phyloP scores from a whole-genome alignment of 257 asterid species.

The Forsythia suspensa region DNA sequence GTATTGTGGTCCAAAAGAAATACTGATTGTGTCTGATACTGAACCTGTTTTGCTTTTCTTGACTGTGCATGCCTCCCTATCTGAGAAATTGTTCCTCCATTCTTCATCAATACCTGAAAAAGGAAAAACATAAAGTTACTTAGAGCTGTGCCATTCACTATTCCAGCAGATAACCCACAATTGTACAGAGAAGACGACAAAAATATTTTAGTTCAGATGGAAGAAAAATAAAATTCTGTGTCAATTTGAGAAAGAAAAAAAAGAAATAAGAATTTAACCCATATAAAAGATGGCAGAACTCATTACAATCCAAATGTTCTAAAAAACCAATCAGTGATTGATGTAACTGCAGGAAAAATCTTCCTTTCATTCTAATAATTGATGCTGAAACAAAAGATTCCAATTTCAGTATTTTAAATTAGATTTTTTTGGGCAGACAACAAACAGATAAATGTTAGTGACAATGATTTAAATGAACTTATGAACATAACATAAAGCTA shows the following conservation, averaged over 20 bases:
- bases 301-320: neutral
- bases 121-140: constrained; percentile 6
- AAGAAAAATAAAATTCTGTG: neutral
- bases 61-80: constrained; percentile 21
- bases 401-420: too few species aligned
- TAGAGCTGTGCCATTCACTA: neutral
- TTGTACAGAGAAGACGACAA: neutral
- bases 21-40: neutral
- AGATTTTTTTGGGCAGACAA: too few species aligned
- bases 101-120: constrained; percentile 24
- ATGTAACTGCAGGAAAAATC: too few species aligned
- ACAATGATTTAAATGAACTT: too few species aligned
- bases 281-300: neutral
- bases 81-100: constrained; percentile 7
- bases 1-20: neutral
- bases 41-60: constrained; percentile 24
- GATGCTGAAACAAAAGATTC: neutral
- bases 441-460: too few species aligned
- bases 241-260: too few species aligned
- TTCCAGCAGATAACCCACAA: neutral
- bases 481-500: too few species aligned
- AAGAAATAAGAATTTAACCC: neutral
- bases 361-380: constrained; percentile 9
- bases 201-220: neutral
- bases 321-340: neutral